Evolutionary conservation across 306 rosid genomes (phyloP), one percentile per base, ranked within the genome.

Genomic region (Prunus mira): DNA sequence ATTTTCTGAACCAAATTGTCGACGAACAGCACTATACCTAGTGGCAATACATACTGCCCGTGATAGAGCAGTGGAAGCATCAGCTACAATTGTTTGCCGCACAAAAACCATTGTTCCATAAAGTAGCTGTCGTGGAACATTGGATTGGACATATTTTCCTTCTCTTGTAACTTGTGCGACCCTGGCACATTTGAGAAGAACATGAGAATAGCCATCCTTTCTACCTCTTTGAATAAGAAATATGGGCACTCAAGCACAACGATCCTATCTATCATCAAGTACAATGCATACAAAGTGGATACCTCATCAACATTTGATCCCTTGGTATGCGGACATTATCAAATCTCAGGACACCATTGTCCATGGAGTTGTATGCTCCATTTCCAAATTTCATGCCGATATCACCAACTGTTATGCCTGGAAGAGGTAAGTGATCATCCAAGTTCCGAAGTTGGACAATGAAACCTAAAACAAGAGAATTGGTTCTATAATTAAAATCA

Each of bases 41-140:
- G 99, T 95, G 72, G 99, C 97, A 83, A 95, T 95, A 79, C 99
- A 95, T 70, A 92, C 96, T 68, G 97, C 99, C 54, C 97, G 88
- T 8, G 99, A 92, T 85, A 95, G 87, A 71, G 97, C 97, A 82
- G 30, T 47, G 1, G 99, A 92, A 72, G 99, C 99, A 87, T 95
- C 97, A 76, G 86, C 51, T 18, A 95, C 99, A 78, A 95, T 95
- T 24, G 87, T 71, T 80, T 95, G 93, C 61, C 99, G 86, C 82
- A 92, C 97, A 79, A 5, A 88, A 24, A 95, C 97, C 99, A 95
- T 95, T 22, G 97, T 95, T 73, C 97, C 97, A 80, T 95, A 95
- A 78, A 95, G 82, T 77, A 95, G 78, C 82, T 95, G 99, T 65
- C 92, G 84, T 5, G 99, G 99, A 74, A 92, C 97, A 73, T 84